Percentiles rank a stretch among this genome's conserved stretches.
Evolutionary conservation across 2,329 filamentous ascomycete species (phyloP).

Genomic region (Shiraia sp.): DNA sequence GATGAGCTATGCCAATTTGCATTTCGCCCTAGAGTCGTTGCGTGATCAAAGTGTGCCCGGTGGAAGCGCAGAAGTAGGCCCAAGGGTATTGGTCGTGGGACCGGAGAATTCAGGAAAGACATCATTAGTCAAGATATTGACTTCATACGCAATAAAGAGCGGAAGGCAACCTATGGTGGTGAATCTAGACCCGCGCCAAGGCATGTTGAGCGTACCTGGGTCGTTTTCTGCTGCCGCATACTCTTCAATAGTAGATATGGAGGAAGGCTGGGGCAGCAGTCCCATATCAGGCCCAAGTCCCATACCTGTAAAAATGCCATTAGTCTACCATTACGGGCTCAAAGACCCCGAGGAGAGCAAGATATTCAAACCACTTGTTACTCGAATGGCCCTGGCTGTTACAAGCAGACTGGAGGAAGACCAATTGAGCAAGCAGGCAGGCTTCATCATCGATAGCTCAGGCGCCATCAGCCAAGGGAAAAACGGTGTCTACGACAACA

Average conservation of each 20-base stretch:
- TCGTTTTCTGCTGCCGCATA: slow-evolving; percentile 86
- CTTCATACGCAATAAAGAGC: slow-evolving; percentile 76
- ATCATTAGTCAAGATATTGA: slow-evolving; percentile 74
- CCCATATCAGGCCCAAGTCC: slow-evolving; percentile 88
- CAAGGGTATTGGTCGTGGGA: slow-evolving; percentile 83
- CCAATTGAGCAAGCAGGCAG: slow-evolving; percentile 68
- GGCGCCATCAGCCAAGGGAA: slow-evolving; percentile 69
- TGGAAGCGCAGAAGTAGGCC: slow-evolving; percentile 58
- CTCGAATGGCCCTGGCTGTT: slow-evolving; percentile 76
- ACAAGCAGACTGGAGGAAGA: slow-evolving; percentile 79
- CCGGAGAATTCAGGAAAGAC: slow-evolving; percentile 82
- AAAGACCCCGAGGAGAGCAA: slow-evolving; percentile 69
- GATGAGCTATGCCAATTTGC: slow-evolving; percentile 79
- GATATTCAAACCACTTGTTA: slow-evolving; percentile 74
- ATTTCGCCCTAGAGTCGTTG: slow-evolving; percentile 79
- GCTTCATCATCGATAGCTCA: slow-evolving; percentile 84
- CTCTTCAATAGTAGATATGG: slow-evolving; percentile 83
- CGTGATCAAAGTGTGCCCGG: slow-evolving; percentile 61
- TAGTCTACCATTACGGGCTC: slow-evolving; percentile 87
- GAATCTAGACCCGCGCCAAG: slow-evolving; percentile 81
- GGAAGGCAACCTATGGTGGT: slow-evolving; percentile 78
- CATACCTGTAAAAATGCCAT: slow-evolving; percentile 86
- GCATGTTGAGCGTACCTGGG: slow-evolving; percentile 61
- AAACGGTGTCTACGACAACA: slow-evolving; percentile 69
- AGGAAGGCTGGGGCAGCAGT: slow-evolving; percentile 86